Evolutionary conservation across 345 rosid species (phyloP), one percentile per base, ranked within the genome.

Genomic region (Raphanus raphanistrum): DNA sequence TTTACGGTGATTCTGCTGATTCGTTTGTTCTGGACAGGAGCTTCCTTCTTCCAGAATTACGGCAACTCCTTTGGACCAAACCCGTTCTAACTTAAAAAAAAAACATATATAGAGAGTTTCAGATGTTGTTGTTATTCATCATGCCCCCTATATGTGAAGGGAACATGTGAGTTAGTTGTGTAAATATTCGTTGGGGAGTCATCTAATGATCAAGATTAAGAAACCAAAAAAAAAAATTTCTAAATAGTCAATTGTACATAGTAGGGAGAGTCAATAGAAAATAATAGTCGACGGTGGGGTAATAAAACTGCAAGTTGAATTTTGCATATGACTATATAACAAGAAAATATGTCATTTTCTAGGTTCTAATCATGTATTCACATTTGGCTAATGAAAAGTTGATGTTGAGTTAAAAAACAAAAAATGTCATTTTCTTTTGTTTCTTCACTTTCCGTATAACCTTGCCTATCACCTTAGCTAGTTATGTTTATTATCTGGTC

Each of bases 1-100:
- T 93, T 88, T 71, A 83, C 78, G 10, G 89, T 66, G 27, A 87
- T 91, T 77, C 65, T 91, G 74, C 77, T 88, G 36, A 68, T 91
- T 2, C 90, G 95, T 4, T 79, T 87, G 71, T 68, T 88, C 11
- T 90, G 92, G 98, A 88, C 88, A 2, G 84, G 85, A 62, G 74
- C 82, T 78, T 83, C 95, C 0, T 87, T 80, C 70, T 87, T 88
- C 76, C 92, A 91, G 58, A 85, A 84, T 31, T 84, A 48, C 63
- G 89, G 86, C 66, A 87, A 72, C 63, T 41, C 17, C 41, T 78
- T 78, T 65, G 81, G 81, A 71, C 81, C 76, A 65, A 71, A 78
- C 52, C 81, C 76, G 5, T 10, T 78, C 2, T 31, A 29, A 36
- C 48, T 29, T 45, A 0, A 1, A 63, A 1, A 63, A 70, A 32